These are phyloP conservation scores for Fusarium guadeloupense DNA, from an alignment of 2,329 filamentous ascomycete species.

Conservation along the genomic window DNA sequence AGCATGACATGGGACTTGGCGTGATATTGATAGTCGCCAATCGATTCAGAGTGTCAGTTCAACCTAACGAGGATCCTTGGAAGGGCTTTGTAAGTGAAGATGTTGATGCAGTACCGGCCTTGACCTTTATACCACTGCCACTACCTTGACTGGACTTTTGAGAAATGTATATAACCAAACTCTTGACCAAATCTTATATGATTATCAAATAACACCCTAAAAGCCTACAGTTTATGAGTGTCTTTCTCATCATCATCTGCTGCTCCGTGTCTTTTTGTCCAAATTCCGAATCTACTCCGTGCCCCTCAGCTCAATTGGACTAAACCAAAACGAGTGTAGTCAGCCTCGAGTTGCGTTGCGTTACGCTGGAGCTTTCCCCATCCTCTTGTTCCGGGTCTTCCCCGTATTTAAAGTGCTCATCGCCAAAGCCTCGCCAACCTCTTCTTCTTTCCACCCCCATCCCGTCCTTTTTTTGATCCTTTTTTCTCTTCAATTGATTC, in stretches of 20 bases:
- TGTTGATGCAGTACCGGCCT: not conserved
- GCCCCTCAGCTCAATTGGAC: constrained; percentile 27
- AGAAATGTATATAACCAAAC: not conserved
- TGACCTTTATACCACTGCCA: not conserved
- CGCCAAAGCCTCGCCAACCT: constrained; percentile 27
- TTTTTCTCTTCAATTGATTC: constrained; percentile 39
- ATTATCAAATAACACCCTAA: too few relatives aligned
- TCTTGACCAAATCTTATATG: too few relatives aligned
- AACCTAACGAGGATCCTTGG: not conserved
- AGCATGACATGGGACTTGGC: not conserved
- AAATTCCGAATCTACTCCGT: constrained; percentile 42
- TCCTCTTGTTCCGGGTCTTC: constrained; percentile 29
- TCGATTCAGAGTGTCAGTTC: not conserved
- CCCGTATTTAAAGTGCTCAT: constrained; percentile 42
- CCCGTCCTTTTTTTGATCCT: constrained; percentile 34
- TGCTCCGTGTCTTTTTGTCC: constrained; percentile 34
- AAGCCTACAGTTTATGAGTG: too few relatives aligned
- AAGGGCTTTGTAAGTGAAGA: constrained; percentile 2
- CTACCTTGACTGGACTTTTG: not conserved
- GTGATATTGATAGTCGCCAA: not conserved
- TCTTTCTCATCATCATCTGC: constrained; percentile 3
- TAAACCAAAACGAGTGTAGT: constrained; percentile 17
- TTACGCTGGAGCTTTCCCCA: constrained; percentile 29
- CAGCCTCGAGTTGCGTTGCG: constrained; percentile 11
- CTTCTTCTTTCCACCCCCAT: constrained; percentile 35